Evolutionary conservation across 1,284 basidiomycete genomes (phyloP).

Genomic region (Sphagnurus paluster): DNA sequence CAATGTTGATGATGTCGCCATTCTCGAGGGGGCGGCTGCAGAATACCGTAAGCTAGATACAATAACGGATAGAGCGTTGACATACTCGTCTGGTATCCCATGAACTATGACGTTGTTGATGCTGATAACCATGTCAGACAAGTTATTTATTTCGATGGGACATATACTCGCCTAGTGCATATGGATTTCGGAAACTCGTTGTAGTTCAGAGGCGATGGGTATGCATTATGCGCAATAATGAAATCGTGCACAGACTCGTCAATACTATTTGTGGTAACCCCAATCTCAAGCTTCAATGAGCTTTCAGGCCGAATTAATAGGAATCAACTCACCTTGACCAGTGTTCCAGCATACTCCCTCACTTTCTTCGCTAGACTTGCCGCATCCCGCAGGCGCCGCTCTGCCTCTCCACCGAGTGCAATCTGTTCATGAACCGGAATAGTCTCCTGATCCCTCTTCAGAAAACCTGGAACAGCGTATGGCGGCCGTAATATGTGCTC

Average conservation of each 20-base stretch:
- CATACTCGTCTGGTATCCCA: conserved; percentile 85
- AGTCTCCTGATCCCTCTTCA: conserved; percentile 13
- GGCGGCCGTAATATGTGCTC: conserved; percentile 55
- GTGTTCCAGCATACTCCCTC: conserved; percentile 53
- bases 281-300: conserved; percentile 47
- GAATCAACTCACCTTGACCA: conserved; percentile 42
- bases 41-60: no score
- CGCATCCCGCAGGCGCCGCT: conserved; percentile 56
- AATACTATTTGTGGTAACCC: conserved; percentile 73
- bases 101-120: conserved; percentile 86
- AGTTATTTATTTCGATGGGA: not conserved
- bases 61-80: no score
- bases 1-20: conserved; percentile 84
- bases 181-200: conserved; percentile 82
- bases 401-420: conserved; percentile 55
- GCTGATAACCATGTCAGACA: conserved; percentile 32
- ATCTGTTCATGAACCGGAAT: conserved; percentile 42
- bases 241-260: conserved; percentile 72
- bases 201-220: conserved; percentile 88
- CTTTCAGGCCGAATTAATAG: not conserved
- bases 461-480: conserved; percentile 44
- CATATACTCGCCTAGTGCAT: conserved; percentile 59
- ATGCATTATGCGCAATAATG: conserved; percentile 70
- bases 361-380: conserved; percentile 64
- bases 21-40: conserved; percentile 78